Percentiles rank a stretch among this genome's conserved stretches.
Conservation (phyloP, 202 grass and related monocot genomes). For the Carex sylvatica region DNA sequence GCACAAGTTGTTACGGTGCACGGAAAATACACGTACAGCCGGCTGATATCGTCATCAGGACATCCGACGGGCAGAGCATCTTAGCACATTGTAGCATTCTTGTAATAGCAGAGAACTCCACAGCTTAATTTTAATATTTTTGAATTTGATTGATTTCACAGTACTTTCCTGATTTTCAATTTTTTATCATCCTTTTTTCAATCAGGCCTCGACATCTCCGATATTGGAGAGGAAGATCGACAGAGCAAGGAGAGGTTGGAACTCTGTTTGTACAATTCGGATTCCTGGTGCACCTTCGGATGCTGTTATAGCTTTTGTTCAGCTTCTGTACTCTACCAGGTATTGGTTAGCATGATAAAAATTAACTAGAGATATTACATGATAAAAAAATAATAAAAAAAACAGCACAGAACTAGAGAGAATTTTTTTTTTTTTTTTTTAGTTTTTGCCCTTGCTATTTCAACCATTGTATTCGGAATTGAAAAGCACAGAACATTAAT, state of each 20-base stretch:
- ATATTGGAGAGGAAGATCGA: conserved; percentile 71
- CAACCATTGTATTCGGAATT: background rate
- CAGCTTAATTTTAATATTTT: background rate
- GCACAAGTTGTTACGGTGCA: conserved; percentile 9
- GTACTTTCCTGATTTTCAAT: background rate
- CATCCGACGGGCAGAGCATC: conserved; percentile 56
- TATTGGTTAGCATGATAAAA: background rate
- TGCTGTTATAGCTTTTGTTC: conserved; percentile 56
- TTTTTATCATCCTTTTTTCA: background rate
- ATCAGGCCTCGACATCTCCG: conserved; percentile 55
- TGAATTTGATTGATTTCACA: background rate
- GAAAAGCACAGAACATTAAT: background rate
- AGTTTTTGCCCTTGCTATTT: background rate
- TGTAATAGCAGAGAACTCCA: conserved; percentile 32
- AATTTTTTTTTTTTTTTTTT: too few species aligned
- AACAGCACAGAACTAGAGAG: too few species aligned
- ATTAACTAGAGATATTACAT: too few species aligned
- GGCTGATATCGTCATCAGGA: conserved; percentile 45
- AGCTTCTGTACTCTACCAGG: conserved; percentile 52
- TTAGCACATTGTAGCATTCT: conserved; percentile 54
- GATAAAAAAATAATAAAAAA: too few species aligned
- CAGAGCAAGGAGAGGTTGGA: conserved; percentile 13
- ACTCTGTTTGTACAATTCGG: conserved; percentile 18
- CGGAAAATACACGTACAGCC: background rate
- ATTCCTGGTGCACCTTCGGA: conserved; percentile 42